These are phyloP conservation scores for Eutypella sp. DNA, from an alignment of 2,329 filamentous ascomycete species.

Conservation along the genomic window DNA sequence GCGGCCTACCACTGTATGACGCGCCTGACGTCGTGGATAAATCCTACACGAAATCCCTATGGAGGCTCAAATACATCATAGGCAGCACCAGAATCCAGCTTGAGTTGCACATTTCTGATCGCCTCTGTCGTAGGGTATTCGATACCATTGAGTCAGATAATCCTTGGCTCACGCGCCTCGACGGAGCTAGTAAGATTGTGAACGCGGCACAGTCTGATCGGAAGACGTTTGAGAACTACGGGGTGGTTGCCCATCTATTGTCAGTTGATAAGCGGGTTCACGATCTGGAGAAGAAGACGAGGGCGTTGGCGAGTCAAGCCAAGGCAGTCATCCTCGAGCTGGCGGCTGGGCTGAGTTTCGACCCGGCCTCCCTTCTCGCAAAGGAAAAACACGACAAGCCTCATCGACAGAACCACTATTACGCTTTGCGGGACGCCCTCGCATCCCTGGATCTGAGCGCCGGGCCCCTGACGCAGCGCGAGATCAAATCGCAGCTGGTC, in stretches of 20 bases:
- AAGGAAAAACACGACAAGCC: constrained; percentile 3
- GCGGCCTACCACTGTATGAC: constrained; percentile 13
- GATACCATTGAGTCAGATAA: constrained; percentile 5
- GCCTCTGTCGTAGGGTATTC: constrained; percentile 1
- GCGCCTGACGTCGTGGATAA: constrained; percentile 7
- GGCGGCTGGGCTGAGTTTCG: constrained; percentile 19
- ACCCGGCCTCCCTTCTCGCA: constrained; percentile 11
- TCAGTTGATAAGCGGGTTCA: constrained; percentile 14
- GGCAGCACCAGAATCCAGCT: constrained; percentile 7
- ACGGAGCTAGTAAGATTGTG: constrained; percentile 9
- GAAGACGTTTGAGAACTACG: constrained; percentile 7
- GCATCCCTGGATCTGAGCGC: constrained; percentile 10
- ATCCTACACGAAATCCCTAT: constrained; percentile 2
- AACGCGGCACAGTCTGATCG: constrained; percentile 7
- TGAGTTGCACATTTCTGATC: constrained; percentile 12
- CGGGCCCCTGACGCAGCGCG: constrained; percentile 8
- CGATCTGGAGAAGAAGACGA: constrained; percentile 15
- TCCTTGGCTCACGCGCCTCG: constrained; percentile 6
- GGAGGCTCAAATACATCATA: constrained; percentile 8
- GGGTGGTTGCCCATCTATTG: constrained; percentile 13
- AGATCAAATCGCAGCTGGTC: constrained; percentile 17
- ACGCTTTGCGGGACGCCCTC: constrained; percentile 17
- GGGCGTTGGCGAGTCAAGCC: constrained; percentile 9
- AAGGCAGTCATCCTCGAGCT: constrained; percentile 16
- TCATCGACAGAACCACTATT: constrained; percentile 5